phyloP scores from a whole-genome alignment of 805 yeast genomes.

The Cyberlindnera galapagoensis region DNA sequence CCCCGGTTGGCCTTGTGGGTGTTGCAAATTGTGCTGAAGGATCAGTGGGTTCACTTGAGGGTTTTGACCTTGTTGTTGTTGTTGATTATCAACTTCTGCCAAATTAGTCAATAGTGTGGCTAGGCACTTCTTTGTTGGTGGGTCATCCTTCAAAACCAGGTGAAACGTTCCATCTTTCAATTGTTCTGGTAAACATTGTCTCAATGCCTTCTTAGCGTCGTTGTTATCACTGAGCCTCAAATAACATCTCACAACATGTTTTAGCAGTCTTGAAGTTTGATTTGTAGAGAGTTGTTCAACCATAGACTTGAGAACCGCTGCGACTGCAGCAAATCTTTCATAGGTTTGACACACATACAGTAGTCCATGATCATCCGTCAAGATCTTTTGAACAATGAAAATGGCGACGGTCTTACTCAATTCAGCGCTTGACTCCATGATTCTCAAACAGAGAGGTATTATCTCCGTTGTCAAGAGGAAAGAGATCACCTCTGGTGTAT shows the following conservation, averaged over 20 bases:
- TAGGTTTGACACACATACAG: conserved; percentile 91
- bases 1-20: no score
- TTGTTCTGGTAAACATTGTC: conserved; percentile 79
- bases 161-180: conserved; percentile 83
- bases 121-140: conserved; percentile 79
- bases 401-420: conserved; percentile 94
- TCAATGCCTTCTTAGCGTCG: conserved; percentile 84
- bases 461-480: conserved; percentile 92
- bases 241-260: conserved; percentile 93
- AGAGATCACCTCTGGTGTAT: conserved; percentile 89
- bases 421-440: conserved; percentile 94
- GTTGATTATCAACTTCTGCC: conserved; percentile 32
- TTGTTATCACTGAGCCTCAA: conserved; percentile 82
- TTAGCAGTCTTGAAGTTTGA: conserved; percentile 77
- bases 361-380: conserved; percentile 87
- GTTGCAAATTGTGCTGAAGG: no score
- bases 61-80: no score
- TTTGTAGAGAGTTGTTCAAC: conserved; percentile 74
- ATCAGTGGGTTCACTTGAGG: conserved; percentile 1
- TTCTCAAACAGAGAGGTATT: conserved; percentile 87
- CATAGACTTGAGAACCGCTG: conserved; percentile 80
- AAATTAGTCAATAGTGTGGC: conserved; percentile 73
- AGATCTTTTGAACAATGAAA: conserved; percentile 87
- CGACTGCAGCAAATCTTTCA: conserved; percentile 91
- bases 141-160: conserved; percentile 73